A percentile compares a stretch with the other conserved stretches of the same genome.
Conservation (phyloP, 148 eudicot species). For the Gaultheria prostrata region DNA sequence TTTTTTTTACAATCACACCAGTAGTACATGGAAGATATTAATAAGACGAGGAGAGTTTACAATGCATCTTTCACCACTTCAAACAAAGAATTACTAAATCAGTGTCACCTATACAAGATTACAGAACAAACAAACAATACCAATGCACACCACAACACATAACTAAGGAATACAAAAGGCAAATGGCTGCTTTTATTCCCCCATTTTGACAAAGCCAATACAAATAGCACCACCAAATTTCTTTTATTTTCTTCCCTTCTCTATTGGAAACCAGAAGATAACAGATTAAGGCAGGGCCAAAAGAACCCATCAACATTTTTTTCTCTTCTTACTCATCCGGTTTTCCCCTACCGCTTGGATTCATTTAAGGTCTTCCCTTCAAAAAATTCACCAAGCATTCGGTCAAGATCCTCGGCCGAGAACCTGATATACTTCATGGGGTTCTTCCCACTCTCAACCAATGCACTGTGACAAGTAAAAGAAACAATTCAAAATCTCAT, state of each 20-base stretch:
- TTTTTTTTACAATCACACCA: background rate
- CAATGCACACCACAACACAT: background rate
- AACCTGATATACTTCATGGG: slow-evolving; percentile 83
- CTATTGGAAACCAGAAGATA: background rate
- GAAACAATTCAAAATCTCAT: background rate
- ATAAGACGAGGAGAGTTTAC: background rate
- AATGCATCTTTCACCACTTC: slow-evolving; percentile 7
- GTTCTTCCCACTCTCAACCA: slow-evolving; percentile 87
- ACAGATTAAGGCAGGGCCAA: background rate
- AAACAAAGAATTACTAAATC: background rate
- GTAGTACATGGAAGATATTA: background rate
- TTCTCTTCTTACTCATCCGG: background rate
- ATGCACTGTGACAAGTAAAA: slow-evolving; percentile 43
- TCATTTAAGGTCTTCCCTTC: slow-evolving; percentile 78
- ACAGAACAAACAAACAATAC: background rate
- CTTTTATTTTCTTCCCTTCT: background rate
- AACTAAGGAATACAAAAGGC: background rate
- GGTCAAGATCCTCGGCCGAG: slow-evolving; percentile 85
- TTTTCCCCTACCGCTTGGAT: slow-evolving; percentile 40
- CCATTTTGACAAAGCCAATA: background rate
- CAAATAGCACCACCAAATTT: background rate
- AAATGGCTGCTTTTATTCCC: background rate
- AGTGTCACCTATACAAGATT: background rate
- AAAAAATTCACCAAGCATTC: slow-evolving; percentile 94
- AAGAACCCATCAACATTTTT: background rate